A percentile compares a stretch with the other conserved stretches of the same genome.
These are phyloP conservation scores for Cicer chorassanicum DNA, from an alignment of 306 rosid genomes.

Conservation along the genomic window DNA sequence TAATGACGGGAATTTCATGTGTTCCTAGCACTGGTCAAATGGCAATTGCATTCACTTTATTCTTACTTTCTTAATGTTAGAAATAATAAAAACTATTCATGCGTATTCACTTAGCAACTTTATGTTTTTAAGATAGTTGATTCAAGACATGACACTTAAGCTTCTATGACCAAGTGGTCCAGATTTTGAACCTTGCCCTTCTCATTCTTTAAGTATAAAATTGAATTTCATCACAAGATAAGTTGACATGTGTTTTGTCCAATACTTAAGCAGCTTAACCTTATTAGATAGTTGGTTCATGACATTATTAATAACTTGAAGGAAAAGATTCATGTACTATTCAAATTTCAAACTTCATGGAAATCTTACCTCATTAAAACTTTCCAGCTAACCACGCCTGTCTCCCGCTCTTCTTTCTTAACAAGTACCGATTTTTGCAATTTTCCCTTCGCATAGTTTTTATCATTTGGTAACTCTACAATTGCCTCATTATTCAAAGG, in stretches of 20 bases:
- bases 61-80: background rate
- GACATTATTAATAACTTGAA: background rate
- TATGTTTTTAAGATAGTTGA: background rate
- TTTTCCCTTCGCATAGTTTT: conserved; percentile 55
- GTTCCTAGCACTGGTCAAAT: background rate
- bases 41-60: background rate
- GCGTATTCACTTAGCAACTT: background rate
- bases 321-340: conserved; percentile 7
- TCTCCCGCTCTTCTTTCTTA: conserved; percentile 87
- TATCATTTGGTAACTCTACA: conserved; percentile 50
- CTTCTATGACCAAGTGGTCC: background rate
- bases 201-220: background rate
- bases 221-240: background rate
- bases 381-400: conserved; percentile 85
- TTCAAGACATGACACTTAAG: background rate
- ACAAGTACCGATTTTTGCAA: conserved; percentile 66
- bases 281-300: background rate
- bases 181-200: background rate
- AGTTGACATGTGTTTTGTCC: background rate
- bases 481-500: conserved; percentile 46
- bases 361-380: conserved; percentile 66
- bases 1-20: conserved; percentile 16
- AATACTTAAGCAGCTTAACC: too few relatives aligned
- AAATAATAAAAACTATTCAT: background rate
- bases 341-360: conserved; percentile 1